phyloP scores from a whole-genome alignment of 2,329 filamentous ascomycete species.

The Aureobasidium zeae region DNA sequence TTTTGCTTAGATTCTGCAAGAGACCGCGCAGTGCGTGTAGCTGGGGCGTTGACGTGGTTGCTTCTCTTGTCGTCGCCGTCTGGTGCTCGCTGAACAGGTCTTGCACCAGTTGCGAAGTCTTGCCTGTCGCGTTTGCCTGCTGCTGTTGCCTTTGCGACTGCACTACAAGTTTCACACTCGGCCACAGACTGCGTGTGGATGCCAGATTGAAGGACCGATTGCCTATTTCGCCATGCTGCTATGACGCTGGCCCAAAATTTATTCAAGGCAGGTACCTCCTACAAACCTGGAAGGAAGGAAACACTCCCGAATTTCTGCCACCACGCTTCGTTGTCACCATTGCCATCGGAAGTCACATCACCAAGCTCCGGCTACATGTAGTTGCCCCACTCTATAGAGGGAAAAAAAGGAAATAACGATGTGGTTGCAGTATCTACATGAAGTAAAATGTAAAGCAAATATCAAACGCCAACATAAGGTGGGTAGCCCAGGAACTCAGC shows the following conservation, averaged over 20 bases:
- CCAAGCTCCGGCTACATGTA: too few relatives aligned
- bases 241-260: too few relatives aligned
- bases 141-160: not conserved
- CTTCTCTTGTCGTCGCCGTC: not conserved
- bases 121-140: not conserved
- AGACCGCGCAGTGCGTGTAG: not conserved
- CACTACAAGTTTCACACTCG: not conserved
- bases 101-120: not conserved
- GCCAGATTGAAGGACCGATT: conserved; percentile 10
- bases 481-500: conserved; percentile 13
- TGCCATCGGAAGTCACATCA: too few relatives aligned
- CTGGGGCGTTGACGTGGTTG: not conserved
- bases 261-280: too few relatives aligned
- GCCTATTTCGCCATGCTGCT: too few relatives aligned
- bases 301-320: too few relatives aligned
- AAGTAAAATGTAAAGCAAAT: conserved; percentile 2
- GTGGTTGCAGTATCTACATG: conserved; percentile 15
- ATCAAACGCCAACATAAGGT: conserved; percentile 11
- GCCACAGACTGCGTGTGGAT: not conserved
- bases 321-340: too few relatives aligned
- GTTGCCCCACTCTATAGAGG: conserved; percentile 7
- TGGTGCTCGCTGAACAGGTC: not conserved
- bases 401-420: too few relatives aligned
- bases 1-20: not conserved
- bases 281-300: too few relatives aligned